Conservation (phyloP, 306 rosid genomes). For the Gastrolobium villosum region DNA sequence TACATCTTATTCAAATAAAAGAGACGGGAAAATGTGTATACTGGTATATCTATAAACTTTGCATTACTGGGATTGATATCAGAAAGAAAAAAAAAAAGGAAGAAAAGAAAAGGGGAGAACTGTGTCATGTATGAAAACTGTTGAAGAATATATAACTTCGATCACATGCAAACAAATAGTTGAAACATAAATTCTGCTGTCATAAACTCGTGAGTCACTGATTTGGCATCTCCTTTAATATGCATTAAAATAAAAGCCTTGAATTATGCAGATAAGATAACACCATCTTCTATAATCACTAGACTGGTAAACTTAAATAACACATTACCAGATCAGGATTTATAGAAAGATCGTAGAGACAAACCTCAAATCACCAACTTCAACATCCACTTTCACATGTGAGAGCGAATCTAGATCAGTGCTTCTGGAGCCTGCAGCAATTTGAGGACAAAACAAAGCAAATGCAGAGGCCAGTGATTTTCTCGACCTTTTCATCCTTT, state of each 20-base stretch:
- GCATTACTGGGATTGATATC: conserved; percentile 6
- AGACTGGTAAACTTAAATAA: not conserved
- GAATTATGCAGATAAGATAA: not conserved
- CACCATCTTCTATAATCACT: conserved; percentile 33
- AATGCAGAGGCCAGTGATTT: conserved; percentile 85
- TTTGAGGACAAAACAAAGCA: conserved; percentile 79
- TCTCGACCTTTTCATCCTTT: conserved; percentile 72
- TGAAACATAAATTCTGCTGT: conserved; percentile 39
- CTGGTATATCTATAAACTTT: not conserved
- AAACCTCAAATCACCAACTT: conserved; percentile 89
- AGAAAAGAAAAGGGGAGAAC: conserved; percentile 11
- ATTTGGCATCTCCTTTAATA: conserved; percentile 10
- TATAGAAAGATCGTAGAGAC: conserved; percentile 37
- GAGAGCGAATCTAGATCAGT: conserved; percentile 46
- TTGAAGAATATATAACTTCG: conserved; percentile 25
- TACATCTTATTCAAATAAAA: conserved; percentile 3
- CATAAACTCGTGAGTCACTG: not conserved
- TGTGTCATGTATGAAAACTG: conserved; percentile 20
- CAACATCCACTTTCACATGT: conserved; percentile 75
- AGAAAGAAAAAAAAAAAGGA: conserved; percentile 6
- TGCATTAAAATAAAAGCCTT: not conserved
- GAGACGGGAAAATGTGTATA: not conserved
- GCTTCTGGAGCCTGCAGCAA: conserved; percentile 66
- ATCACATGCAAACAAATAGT: conserved; percentile 34
- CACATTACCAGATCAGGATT: conserved; percentile 27